phyloP scores from a whole-genome alignment of 306 rosid species.

The Lablab purpureus region DNA sequence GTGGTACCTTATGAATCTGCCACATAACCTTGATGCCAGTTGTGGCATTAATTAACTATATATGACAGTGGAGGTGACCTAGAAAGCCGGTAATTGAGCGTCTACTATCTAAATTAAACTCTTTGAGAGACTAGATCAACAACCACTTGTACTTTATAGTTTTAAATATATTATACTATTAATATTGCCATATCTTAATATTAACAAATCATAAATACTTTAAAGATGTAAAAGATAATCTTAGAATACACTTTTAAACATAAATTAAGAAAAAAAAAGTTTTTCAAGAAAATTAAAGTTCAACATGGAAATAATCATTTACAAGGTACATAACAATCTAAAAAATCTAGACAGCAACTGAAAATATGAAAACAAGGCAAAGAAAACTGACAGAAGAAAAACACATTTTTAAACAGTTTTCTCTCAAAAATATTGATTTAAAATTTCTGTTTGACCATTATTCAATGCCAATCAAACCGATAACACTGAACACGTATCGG shows the following conservation, averaged over 20 bases:
- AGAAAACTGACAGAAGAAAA: background rate
- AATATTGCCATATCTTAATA: background rate
- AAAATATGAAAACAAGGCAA: background rate
- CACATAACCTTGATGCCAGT: background rate
- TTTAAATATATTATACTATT: background rate
- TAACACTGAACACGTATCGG: background rate
- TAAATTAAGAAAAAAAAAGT: background rate
- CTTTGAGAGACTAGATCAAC: background rate
- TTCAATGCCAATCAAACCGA: background rate
- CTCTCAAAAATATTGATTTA: background rate
- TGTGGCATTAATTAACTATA: background rate
- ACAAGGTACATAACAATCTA: background rate
- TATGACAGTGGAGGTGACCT: background rate
- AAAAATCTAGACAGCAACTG: background rate
- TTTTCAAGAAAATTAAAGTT: background rate
- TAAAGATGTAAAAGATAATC: background rate
- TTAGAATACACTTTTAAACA: background rate
- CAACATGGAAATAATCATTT: background rate
- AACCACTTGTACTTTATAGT: background rate
- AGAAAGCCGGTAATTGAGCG: background rate
- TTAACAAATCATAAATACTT: background rate
- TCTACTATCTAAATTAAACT: background rate
- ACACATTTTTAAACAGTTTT: background rate
- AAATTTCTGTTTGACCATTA: background rate
- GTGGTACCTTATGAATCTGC: background rate